Evolutionary conservation across 192 early-diverging fungal species (phyloP).

Genomic region (Gigaspora rosea): DNA sequence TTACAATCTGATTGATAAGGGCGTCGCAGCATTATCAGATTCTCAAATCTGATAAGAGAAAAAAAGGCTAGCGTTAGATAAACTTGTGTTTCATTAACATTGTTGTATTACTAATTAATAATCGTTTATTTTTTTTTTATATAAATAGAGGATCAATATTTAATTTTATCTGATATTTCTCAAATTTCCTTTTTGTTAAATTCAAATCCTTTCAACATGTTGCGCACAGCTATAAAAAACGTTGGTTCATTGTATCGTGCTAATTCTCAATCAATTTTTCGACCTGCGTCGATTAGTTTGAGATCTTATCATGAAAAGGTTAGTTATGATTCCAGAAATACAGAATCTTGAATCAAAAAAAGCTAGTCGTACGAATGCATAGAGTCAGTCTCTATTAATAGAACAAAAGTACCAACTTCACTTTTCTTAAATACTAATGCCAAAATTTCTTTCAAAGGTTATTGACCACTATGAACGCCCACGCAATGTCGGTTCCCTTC

Average conservation of each 20-base stretch:
- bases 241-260: neutral
- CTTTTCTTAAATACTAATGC: no score
- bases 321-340: neutral
- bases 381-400: no score
- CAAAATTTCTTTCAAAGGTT: conserved; percentile 55
- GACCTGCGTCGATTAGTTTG: neutral
- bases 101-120: no score
- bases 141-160: neutral
- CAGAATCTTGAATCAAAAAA: neutral
- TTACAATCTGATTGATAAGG: no score
- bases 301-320: conserved; percentile 27
- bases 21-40: no score
- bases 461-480: conserved; percentile 98
- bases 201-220: neutral
- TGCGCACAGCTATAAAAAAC: neutral
- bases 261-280: neutral
- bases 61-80: no score
- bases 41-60: no score
- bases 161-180: neutral
- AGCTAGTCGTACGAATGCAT: neutral
- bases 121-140: neutral
- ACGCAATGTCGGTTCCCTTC: conserved; percentile 93
- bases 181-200: neutral
- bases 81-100: no score
- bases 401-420: no score